Conservation (phyloP, 2,329 filamentous ascomycete genomes). For the Xylariales sp. region DNA sequence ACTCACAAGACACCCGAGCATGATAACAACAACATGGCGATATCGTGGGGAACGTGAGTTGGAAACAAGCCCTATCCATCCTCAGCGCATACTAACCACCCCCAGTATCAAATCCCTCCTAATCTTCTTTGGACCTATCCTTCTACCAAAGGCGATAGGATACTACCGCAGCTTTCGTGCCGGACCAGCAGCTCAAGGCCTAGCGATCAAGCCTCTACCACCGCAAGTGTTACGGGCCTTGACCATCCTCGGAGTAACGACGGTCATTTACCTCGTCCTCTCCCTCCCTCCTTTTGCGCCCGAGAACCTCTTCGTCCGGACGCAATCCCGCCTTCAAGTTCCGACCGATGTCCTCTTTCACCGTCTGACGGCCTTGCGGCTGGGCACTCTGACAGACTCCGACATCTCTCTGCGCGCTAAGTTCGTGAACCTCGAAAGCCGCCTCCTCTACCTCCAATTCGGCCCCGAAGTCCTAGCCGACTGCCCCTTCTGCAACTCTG, state of each 20-base stretch:
- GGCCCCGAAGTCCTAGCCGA: conserved; percentile 68
- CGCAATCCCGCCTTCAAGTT: conserved; percentile 77
- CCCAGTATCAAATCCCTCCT: conserved; percentile 49
- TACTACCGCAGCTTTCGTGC: conserved; percentile 56
- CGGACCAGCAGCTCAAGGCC: conserved; percentile 36
- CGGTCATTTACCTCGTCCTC: conserved; percentile 50
- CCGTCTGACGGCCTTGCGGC: conserved; percentile 58
- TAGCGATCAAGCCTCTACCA: conserved; percentile 53
- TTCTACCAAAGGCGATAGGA: conserved; percentile 61
- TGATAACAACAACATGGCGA: conserved; percentile 2
- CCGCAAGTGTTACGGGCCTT: conserved; percentile 51
- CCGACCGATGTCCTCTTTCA: conserved; percentile 81
- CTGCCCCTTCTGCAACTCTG: conserved; percentile 79
- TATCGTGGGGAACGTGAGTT: conserved; percentile 13
- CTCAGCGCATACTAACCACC: not conserved
- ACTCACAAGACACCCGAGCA: not conserved
- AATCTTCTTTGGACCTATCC: conserved; percentile 64
- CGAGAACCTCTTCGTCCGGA: conserved; percentile 76
- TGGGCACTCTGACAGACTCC: conserved; percentile 39
- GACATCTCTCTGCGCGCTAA: conserved; percentile 65
- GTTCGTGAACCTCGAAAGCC: conserved; percentile 66
- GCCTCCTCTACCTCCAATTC: conserved; percentile 77
- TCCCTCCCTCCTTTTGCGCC: conserved; percentile 64
- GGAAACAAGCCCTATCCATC: conserved; percentile 1
- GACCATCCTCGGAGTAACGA: conserved; percentile 49